Evolutionary conservation across 2,329 filamentous ascomycete genomes (phyloP).

Genomic region (Arthrobotrys sphaeroides): DNA sequence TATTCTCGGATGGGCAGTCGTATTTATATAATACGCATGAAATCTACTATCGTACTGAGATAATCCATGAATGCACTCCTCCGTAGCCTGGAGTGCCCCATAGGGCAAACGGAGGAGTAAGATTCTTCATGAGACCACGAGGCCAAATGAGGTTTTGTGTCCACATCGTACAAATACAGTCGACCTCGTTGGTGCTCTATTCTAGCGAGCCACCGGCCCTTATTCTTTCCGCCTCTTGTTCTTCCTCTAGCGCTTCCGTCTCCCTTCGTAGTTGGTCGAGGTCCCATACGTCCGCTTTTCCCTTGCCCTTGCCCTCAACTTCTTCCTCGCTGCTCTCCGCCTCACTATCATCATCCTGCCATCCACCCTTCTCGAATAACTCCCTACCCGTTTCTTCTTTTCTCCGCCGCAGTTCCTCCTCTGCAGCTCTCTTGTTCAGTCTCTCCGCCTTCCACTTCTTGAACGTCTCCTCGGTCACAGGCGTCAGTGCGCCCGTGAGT

Average conservation of each 20-base stretch:
- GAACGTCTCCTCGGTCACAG: slow-evolving; percentile 90
- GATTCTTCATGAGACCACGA: background rate
- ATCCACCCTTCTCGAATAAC: slow-evolving; percentile 96
- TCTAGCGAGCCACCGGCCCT: slow-evolving; percentile 33
- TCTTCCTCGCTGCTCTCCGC: slow-evolving; percentile 67
- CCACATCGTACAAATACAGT: slow-evolving; percentile 49
- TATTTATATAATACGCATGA: background rate
- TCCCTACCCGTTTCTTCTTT: slow-evolving; percentile 96
- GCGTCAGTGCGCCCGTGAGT: slow-evolving; percentile 87
- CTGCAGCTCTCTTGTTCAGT: slow-evolving; percentile 92
- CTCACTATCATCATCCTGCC: slow-evolving; percentile 74
- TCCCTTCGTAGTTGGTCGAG: slow-evolving; percentile 82
- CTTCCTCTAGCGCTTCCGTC: slow-evolving; percentile 78
- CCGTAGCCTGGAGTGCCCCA: background rate
- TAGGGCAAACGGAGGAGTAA: background rate
- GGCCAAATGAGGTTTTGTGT: background rate
- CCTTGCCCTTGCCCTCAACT: slow-evolving; percentile 59
- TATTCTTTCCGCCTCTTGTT: slow-evolving; percentile 69
- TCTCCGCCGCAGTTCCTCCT: slow-evolving; percentile 85
- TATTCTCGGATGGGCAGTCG: background rate
- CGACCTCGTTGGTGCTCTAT: background rate
- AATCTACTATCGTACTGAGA: slow-evolving; percentile 28
- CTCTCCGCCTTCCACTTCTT: slow-evolving; percentile 97
- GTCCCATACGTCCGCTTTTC: slow-evolving; percentile 71
- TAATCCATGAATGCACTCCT: slow-evolving; percentile 26